Percentiles rank a stretch among this genome's conserved stretches.
Conservation (phyloP, 2,329 filamentous ascomycete genomes). For the Chalara sp. region DNA sequence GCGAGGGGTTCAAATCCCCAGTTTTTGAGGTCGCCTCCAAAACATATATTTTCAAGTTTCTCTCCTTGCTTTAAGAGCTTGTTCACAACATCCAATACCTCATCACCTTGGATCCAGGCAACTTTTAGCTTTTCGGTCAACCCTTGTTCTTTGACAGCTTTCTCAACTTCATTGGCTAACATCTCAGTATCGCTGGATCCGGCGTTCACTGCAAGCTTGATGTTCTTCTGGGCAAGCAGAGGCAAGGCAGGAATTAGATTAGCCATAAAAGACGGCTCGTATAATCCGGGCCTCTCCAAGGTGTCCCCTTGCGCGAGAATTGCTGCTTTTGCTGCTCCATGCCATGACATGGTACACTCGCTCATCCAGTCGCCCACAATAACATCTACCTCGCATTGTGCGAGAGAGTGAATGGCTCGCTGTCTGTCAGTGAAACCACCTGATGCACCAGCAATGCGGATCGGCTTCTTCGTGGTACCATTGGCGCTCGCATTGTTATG, state of each 20-base stretch:
- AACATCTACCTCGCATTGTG: conserved; percentile 34
- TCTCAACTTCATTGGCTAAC: conserved; percentile 31
- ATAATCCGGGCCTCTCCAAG: not conserved
- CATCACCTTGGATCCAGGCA: conserved; percentile 38
- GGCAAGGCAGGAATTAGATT: conserved; percentile 27
- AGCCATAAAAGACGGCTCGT: conserved; percentile 7
- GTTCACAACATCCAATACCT: conserved; percentile 29
- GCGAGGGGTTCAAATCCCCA: conserved; percentile 1
- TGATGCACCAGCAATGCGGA: conserved; percentile 36
- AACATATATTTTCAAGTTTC: conserved; percentile 2
- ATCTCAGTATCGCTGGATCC: conserved; percentile 42
- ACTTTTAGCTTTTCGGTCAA: conserved; percentile 29
- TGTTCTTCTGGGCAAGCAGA: conserved; percentile 36
- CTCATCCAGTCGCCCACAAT: conserved; percentile 43
- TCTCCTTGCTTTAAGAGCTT: conserved; percentile 5
- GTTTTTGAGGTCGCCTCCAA: conserved; percentile 1
- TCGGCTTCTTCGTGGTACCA: conserved; percentile 25
- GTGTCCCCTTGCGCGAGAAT: conserved; percentile 11
- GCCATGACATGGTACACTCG: conserved; percentile 28
- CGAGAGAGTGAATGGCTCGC: conserved; percentile 34
- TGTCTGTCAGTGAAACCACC: conserved; percentile 38
- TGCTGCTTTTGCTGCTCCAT: conserved; percentile 20
- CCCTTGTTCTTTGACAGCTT: conserved; percentile 1
- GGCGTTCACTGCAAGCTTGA: conserved; percentile 46
- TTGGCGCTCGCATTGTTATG: not conserved